Conservation (phyloP, 2,329 filamentous ascomycete genomes). For the Aureobasidium subglaciale region DNA sequence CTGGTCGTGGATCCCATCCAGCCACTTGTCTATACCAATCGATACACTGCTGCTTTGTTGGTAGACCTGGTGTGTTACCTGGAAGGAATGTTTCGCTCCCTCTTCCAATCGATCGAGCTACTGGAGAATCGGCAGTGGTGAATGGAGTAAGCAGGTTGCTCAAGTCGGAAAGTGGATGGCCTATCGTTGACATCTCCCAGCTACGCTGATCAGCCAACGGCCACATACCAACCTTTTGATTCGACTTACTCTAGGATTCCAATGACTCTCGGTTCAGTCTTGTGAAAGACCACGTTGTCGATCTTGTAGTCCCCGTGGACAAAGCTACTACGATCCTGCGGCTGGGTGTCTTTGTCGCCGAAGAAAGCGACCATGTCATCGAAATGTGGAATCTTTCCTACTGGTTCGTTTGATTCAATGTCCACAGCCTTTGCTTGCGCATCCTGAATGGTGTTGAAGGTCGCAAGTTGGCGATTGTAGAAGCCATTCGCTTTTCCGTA, state of each 20-base stretch:
- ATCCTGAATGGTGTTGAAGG: constrained; percentile 69
- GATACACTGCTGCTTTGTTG: constrained; percentile 51
- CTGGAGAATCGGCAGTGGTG: constrained; percentile 33
- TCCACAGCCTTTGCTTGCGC: constrained; percentile 72
- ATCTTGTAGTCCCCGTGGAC: constrained; percentile 97
- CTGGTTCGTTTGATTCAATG: constrained; percentile 65
- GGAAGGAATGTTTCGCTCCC: constrained; percentile 51
- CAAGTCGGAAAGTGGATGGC: constrained; percentile 89
- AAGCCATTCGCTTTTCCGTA: constrained; percentile 74
- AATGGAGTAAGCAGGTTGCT: constrained; percentile 61
- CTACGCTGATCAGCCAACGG: constrained; percentile 16
- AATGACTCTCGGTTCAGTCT: constrained; percentile 78
- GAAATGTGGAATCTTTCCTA: constrained; percentile 79
- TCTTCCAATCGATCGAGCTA: constrained; percentile 33
- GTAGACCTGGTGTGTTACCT: constrained; percentile 59
- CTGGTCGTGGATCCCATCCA: constrained; percentile 61
- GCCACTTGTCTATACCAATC: constrained; percentile 61
- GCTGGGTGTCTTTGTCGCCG: constrained; percentile 59
- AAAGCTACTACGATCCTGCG: constrained; percentile 67
- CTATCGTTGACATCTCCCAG: constrained; percentile 98
- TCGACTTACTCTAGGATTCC: constrained; percentile 65
- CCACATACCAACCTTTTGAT: not conserved
- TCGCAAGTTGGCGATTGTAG: constrained; percentile 78
- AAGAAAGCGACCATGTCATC: constrained; percentile 76
- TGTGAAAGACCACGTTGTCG: constrained; percentile 63